Percentiles rank a stretch among this genome's conserved stretches.
Conservation (phyloP, 1,139 yeast species). For the Suhomyces anneliseae region DNA sequence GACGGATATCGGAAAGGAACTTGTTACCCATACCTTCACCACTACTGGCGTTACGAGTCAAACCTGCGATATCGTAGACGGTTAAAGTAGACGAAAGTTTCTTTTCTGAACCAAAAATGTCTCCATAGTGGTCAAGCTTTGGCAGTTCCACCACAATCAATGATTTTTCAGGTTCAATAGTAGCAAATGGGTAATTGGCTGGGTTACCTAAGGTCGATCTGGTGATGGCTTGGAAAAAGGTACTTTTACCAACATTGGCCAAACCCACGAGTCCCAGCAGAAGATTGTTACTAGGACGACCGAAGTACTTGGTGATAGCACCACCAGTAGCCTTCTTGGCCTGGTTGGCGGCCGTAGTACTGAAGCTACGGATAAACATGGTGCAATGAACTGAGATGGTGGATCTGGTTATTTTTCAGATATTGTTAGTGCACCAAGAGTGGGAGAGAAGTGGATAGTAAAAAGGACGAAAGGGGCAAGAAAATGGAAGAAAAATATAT, state of each 20-base stretch:
- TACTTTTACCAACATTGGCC: constrained; percentile 76
- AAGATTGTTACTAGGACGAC: constrained; percentile 57
- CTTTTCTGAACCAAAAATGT: constrained; percentile 51
- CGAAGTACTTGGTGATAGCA: constrained; percentile 28
- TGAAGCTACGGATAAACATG: constrained; percentile 8
- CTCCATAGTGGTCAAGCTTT: constrained; percentile 44
- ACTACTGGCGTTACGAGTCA: constrained; percentile 68
- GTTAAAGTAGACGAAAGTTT: constrained; percentile 57
- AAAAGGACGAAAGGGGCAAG: too few species aligned
- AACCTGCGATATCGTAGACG: constrained; percentile 72
- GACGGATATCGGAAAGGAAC: constrained; percentile 67
- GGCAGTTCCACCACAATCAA: constrained; percentile 56
- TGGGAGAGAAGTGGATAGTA: too few species aligned
- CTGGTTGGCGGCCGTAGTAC: neutral
- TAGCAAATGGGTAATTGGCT: constrained; percentile 79
- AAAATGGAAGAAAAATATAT: too few species aligned
- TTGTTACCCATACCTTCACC: constrained; percentile 82
- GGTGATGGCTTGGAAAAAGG: constrained; percentile 70
- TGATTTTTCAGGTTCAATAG: constrained; percentile 73
- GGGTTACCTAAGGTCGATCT: constrained; percentile 69
- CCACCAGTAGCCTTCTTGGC: constrained; percentile 7
- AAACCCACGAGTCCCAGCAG: constrained; percentile 66
- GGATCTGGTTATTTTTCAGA: neutral
- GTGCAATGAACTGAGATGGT: too few species aligned
- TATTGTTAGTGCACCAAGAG: too few species aligned